phyloP scores from a whole-genome alignment of 2,329 filamentous ascomycete species.

The Blastomyces gilchristii region DNA sequence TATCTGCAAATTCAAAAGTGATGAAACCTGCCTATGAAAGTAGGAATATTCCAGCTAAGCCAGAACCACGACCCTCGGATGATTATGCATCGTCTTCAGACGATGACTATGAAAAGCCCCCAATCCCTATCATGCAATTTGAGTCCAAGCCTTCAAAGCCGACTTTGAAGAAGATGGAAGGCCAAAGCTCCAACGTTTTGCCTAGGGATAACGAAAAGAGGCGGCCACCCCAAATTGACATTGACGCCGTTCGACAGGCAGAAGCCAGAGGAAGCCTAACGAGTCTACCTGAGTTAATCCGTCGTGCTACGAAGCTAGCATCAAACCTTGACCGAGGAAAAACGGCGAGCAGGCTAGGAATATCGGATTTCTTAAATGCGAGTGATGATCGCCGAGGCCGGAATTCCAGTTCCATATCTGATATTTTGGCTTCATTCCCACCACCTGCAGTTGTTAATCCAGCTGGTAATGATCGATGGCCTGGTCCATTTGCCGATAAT shows the following conservation, averaged over 20 bases:
- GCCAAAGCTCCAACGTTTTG: conserved; percentile 13
- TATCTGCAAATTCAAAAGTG: background rate
- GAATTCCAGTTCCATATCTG: conserved; percentile 48
- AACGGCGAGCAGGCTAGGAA: conserved; percentile 50
- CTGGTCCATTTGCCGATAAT: conserved; percentile 29
- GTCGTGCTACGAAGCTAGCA: conserved; percentile 74
- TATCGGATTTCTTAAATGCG: conserved; percentile 39
- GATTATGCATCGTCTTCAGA: conserved; percentile 17
- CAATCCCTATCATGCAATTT: conserved; percentile 20
- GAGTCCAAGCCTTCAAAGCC: conserved; percentile 6
- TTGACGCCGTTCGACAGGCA: conserved; percentile 69
- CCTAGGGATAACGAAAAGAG: conserved; percentile 30
- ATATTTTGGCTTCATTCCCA: conserved; percentile 57
- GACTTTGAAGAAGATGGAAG: conserved; percentile 18
- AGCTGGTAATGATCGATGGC: conserved; percentile 29
- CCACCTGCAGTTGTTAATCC: conserved; percentile 46
- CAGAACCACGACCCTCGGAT: background rate
- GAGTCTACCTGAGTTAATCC: conserved; percentile 82
- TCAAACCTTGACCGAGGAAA: conserved; percentile 77
- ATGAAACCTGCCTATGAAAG: background rate
- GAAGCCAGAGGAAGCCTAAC: conserved; percentile 83
- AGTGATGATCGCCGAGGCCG: conserved; percentile 25
- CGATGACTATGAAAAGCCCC: conserved; percentile 27
- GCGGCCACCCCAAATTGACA: conserved; percentile 63
- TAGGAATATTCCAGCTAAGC: background rate